Conservation (phyloP, 805 yeast species). For the Lachancea thermotolerans region DNA sequence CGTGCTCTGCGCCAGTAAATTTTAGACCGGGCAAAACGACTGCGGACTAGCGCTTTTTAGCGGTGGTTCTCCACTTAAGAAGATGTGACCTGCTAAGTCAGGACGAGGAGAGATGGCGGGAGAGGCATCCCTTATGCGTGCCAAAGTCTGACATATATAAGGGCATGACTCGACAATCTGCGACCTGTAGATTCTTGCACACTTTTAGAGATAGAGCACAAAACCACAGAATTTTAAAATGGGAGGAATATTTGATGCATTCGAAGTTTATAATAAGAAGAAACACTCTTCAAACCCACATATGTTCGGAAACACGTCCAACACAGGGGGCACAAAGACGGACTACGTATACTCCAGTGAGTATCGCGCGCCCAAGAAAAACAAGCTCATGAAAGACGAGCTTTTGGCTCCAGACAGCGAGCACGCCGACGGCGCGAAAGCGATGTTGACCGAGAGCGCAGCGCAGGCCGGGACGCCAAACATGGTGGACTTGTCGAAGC, state of each 20-base stretch:
- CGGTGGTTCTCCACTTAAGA: too few relatives aligned
- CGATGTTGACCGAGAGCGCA: not conserved
- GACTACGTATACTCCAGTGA: constrained; percentile 13
- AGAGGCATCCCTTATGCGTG: too few relatives aligned
- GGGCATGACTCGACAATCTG: not conserved
- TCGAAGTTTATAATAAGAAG: constrained; percentile 27
- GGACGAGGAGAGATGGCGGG: too few relatives aligned
- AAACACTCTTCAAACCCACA: constrained; percentile 22
- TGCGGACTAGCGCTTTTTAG: too few relatives aligned
- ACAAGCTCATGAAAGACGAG: constrained; percentile 2
- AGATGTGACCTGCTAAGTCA: too few relatives aligned
- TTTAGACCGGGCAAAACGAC: too few relatives aligned
- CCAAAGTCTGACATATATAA: not conserved
- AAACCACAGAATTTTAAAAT: not conserved
- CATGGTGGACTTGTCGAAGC: constrained; percentile 13
- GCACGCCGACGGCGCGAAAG: constrained; percentile 3
- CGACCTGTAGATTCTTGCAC: too few relatives aligned
- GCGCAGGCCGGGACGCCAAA: constrained; percentile 5
- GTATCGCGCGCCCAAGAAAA: constrained; percentile 2
- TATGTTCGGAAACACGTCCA: constrained; percentile 7
- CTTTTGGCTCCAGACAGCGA: not conserved
- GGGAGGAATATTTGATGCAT: constrained; percentile 28
- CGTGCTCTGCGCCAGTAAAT: too few relatives aligned
- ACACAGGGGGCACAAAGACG: constrained; percentile 10
- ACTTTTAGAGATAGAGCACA: too few relatives aligned